Base-by-base conservation (phyloP, 495 filamentous ascomycete genomes). In the Aspergillus biplanus region DNA sequence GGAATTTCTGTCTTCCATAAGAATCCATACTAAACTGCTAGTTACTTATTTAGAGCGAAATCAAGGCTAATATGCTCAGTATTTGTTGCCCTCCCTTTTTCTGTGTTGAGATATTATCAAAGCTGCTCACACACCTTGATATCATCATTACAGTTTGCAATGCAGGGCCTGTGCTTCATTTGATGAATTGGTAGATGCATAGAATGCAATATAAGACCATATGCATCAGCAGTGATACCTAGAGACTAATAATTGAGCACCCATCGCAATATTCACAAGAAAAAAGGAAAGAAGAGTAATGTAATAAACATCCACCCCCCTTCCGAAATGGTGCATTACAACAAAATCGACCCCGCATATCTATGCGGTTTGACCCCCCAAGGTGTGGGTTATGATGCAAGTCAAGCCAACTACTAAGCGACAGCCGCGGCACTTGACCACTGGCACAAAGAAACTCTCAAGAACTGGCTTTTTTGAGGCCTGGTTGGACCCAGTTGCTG, bases 401-500 rank as follows among this genome's bases (percentile, higher is more conserved):
- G 55, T 63, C 34, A 47, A 37, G 11, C 15, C 48, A 33, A 62
- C 62, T 69, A 62, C 62, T 69, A 65, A 65, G 67, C 63, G 63
- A 69, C 60, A 61, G 60, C 52, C 63, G 65, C 61, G 57, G 52
- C 16, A 8, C 12, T 21, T 18, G 47, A 31, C 39, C 33, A 65
- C 62, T 65, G 62, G 62, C 35, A 31, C 32, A 56, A 39, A 31
- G 39, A 21, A 57, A 39, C 33, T 59, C 54, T 55, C 60, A 39
- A 54, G 59, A 58, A 42, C 47, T 42, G 46, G 16, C 18, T 49
- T 48, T 31, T 37, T 47, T 56, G 53, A 42, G 50, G 52, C 52
- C 55, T 65, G 67, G 64, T 65, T 65, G 53, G 65, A 52, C 52
- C 64, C 62, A 70, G 62, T 56, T 52, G 65, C 64, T 59, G 67